These are phyloP conservation scores for Sistotremastrum niveocremeum DNA, from an alignment of 768 basidiomycete species.

Conservation along the genomic window DNA sequence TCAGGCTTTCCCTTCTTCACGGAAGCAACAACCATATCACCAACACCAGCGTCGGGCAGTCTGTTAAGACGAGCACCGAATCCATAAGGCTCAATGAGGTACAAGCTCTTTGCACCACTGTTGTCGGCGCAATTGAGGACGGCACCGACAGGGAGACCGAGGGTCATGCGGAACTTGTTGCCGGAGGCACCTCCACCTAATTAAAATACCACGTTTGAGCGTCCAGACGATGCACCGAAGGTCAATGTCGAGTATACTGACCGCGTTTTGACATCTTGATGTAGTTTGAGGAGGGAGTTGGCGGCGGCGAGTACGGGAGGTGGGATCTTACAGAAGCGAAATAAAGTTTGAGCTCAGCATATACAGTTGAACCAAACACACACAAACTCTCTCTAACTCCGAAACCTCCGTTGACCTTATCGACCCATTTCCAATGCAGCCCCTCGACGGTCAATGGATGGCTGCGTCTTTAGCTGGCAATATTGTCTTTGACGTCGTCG, in stretches of 20 bases:
- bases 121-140: slow-evolving; percentile 98
- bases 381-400: no score
- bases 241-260: not conserved
- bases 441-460: no score
- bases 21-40: slow-evolving; percentile 90
- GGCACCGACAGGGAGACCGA: slow-evolving; percentile 88
- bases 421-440: no score
- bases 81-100: slow-evolving; percentile 88
- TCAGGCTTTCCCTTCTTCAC: slow-evolving; percentile 99
- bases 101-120: slow-evolving; percentile 95
- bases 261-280: slow-evolving; percentile 12
- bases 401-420: no score
- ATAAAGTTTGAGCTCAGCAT: no score
- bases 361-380: no score
- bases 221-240: not conserved
- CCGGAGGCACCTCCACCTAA: slow-evolving; percentile 59
- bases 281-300: no score
- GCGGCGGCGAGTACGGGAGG: no score
- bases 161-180: slow-evolving; percentile 92
- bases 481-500: no score
- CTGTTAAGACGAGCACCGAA: slow-evolving; percentile 95
- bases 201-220: not conserved
- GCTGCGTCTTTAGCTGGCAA: no score
- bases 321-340: no score
- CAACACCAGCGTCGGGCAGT: slow-evolving; percentile 89